Evolutionary conservation across 768 basidiomycete genomes (phyloP).

Genomic region (Lactarius psammicola): DNA sequence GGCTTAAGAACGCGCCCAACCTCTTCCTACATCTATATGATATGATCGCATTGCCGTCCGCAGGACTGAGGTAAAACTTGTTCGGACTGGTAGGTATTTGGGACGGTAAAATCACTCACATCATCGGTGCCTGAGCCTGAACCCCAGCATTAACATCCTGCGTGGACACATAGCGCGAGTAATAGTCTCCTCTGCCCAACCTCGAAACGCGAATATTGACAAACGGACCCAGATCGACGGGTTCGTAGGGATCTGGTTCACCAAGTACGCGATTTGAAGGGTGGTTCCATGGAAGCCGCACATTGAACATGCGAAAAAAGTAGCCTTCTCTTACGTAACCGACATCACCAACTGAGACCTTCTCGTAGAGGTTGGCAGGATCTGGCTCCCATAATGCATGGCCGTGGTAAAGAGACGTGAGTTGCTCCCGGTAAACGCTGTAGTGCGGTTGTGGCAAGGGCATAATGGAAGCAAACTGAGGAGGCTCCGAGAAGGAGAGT

Average conservation of each 20-base stretch:
- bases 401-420: conserved; percentile 25
- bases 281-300: conserved; percentile 14
- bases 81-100: background rate
- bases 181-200: background rate
- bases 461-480: conserved; percentile 3
- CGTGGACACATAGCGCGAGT: conserved; percentile 7
- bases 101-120: background rate
- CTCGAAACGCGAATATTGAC: background rate
- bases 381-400: conserved; percentile 30
- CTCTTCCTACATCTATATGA: background rate
- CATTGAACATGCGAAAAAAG: conserved; percentile 28
- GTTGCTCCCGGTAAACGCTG: conserved; percentile 27
- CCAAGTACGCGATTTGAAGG: background rate
- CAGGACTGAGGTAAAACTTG: background rate
- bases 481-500: background rate
- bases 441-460: conserved; percentile 15
- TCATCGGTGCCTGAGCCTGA: background rate
- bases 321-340: conserved; percentile 29
- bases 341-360: conserved; percentile 29
- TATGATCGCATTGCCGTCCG: background rate
- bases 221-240: conserved; percentile 8
- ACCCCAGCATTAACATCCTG: conserved; percentile 1
- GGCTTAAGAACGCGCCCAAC: conserved; percentile 5
- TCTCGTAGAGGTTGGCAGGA: conserved; percentile 24
- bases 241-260: conserved; percentile 1